These are phyloP conservation scores for Kluyveromyces nonfermentans DNA, from an alignment of 805 yeast genomes.

Conservation along the genomic window DNA sequence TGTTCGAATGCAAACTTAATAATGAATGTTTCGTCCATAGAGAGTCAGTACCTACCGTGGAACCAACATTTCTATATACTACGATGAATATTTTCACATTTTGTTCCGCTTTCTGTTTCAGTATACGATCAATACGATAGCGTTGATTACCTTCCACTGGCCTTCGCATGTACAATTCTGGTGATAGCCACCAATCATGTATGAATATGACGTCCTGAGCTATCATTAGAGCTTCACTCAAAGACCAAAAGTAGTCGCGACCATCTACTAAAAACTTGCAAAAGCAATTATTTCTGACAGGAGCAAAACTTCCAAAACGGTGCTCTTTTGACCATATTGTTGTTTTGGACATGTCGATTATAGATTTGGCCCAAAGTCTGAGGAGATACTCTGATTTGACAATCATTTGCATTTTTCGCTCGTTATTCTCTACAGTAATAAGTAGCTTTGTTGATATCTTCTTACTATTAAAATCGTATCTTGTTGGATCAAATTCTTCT, in stretches of 20 bases:
- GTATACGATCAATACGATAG: conserved; percentile 81
- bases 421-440: conserved; percentile 59
- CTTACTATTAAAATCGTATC: conserved; percentile 21
- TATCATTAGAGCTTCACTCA: conserved; percentile 83
- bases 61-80: conserved; percentile 87
- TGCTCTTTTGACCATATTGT: conserved; percentile 67
- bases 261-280: conserved; percentile 98
- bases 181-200: conserved; percentile 98
- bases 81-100: conserved; percentile 92
- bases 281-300: conserved; percentile 71
- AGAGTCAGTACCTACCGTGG: conserved; percentile 89
- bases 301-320: conserved; percentile 87
- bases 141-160: conserved; percentile 94
- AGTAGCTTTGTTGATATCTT: conserved; percentile 45
- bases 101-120: conserved; percentile 83
- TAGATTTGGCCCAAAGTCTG: conserved; percentile 66
- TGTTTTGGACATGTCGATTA: conserved; percentile 55
- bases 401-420: conserved; percentile 64
- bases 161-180: conserved; percentile 84
- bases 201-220: conserved; percentile 90
- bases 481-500: conserved; percentile 14
- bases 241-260: conserved; percentile 94
- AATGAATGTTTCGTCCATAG: conserved; percentile 90
- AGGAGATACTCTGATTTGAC: conserved; percentile 59
- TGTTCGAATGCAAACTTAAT: conserved; percentile 73